Evolutionary conservation across 2,329 filamentous ascomycete species (phyloP).

Genomic region (Mycosphaerella arachidis): DNA sequence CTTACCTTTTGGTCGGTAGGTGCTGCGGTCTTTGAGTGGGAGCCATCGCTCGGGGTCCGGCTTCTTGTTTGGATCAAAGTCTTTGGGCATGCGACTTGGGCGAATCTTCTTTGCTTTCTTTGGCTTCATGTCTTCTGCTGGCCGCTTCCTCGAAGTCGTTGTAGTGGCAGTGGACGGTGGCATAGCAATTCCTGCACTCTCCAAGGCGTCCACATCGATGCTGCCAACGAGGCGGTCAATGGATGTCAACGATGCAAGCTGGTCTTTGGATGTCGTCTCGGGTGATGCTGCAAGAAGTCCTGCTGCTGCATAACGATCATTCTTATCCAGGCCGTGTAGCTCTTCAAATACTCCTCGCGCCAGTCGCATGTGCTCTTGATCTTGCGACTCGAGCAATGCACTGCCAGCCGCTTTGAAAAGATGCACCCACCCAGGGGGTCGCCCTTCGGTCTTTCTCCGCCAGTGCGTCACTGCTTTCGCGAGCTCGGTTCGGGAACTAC

Average conservation of each 20-base stretch:
- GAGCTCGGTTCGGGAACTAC: conserved; percentile 67
- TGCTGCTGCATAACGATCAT: conserved; percentile 66
- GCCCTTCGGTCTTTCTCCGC: conserved; percentile 56
- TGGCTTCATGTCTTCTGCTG: conserved; percentile 40
- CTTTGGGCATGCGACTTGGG: conserved; percentile 63
- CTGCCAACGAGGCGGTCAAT: conserved; percentile 58
- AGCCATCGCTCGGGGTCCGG: conserved; percentile 91
- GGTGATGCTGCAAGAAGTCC: conserved; percentile 78
- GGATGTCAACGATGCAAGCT: conserved; percentile 56
- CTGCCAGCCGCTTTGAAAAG: conserved; percentile 79
- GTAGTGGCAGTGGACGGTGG: conserved; percentile 24
- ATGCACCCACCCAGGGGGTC: conserved; percentile 46
- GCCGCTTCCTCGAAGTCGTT: conserved; percentile 46
- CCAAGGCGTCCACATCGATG: conserved; percentile 58
- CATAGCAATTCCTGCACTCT: conserved; percentile 60
- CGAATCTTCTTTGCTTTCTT: conserved; percentile 56
- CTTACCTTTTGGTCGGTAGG: conserved; percentile 84
- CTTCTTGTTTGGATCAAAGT: conserved; percentile 70
- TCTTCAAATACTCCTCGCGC: conserved; percentile 76
- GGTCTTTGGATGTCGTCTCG: conserved; percentile 49
- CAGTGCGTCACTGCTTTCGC: conserved; percentile 78
- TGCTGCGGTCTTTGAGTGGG: conserved; percentile 80
- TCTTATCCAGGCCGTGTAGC: conserved; percentile 61
- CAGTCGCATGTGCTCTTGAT: conserved; percentile 60
- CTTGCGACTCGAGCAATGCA: conserved; percentile 71